phyloP scores from a whole-genome alignment of 306 rosid genomes.

The Erythrophleum fordii region DNA sequence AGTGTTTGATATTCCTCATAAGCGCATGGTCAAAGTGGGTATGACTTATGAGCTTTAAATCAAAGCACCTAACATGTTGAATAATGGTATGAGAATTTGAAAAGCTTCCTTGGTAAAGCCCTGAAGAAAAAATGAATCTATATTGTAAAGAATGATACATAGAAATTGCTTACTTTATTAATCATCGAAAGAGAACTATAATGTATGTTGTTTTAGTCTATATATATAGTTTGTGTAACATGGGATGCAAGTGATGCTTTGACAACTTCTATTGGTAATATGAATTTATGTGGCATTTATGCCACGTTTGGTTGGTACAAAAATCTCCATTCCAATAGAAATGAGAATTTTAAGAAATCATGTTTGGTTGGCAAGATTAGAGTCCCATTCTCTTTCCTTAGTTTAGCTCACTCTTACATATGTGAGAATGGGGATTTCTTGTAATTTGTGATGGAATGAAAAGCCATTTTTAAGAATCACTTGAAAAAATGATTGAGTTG shows the following conservation, averaged over 20 bases:
- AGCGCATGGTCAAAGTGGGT: slow-evolving; percentile 78
- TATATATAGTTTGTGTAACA: background rate
- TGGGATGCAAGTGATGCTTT: background rate
- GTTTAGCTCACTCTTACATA: background rate
- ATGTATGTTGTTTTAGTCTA: background rate
- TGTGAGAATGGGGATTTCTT: background rate
- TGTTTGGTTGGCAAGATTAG: too few relatives aligned
- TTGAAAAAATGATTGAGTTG: too few relatives aligned
- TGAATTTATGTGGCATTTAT: too few relatives aligned
- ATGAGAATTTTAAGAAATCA: too few relatives aligned
- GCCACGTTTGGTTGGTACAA: background rate
- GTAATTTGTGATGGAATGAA: background rate
- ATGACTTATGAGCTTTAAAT: slow-evolving; percentile 69
- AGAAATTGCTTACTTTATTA: too few relatives aligned
- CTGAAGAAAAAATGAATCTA: background rate
- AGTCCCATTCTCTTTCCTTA: too few relatives aligned
- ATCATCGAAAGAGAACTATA: too few relatives aligned
- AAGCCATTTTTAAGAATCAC: background rate
- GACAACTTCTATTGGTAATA: background rate
- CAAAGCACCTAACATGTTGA: background rate
- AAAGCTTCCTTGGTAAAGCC: background rate
- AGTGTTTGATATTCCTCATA: slow-evolving; percentile 68
- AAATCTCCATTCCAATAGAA: background rate
- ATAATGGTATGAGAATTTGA: background rate
- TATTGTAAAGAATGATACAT: background rate